Conservation (phyloP, 768 basidiomycete species). For the Xerocomellus intermedius region DNA sequence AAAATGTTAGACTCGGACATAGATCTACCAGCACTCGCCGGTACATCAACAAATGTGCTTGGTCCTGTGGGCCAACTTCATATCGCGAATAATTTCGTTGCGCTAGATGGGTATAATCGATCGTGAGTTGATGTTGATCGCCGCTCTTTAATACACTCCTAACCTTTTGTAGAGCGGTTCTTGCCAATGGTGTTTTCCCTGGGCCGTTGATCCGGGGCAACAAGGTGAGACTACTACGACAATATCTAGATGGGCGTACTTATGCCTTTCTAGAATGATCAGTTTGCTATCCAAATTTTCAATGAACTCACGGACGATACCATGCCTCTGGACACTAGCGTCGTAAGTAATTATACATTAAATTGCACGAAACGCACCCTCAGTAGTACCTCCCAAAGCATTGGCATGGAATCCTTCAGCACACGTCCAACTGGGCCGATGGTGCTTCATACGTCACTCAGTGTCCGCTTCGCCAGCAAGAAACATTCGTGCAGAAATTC, state of each 20-base stretch:
- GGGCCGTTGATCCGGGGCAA: background rate
- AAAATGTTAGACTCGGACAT: background rate
- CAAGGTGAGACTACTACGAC: background rate
- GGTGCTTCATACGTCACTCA: background rate
- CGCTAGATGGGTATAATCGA: background rate
- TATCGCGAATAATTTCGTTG: slow-evolving; percentile 37
- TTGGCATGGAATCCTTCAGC: background rate
- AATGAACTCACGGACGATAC: slow-evolving; percentile 30
- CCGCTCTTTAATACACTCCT: background rate
- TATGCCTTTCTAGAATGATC: slow-evolving; percentile 30
- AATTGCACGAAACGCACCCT: slow-evolving; percentile 13
- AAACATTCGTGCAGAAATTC: slow-evolving; percentile 39
- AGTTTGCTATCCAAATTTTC: slow-evolving; percentile 41
- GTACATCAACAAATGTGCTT: background rate
- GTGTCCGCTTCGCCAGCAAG: slow-evolving; percentile 20
- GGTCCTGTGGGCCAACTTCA: slow-evolving; percentile 23
- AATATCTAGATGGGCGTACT: slow-evolving; percentile 34
- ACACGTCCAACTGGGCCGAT: background rate
- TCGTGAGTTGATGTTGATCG: background rate
- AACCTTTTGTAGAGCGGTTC: background rate
- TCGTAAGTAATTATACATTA: slow-evolving; percentile 16
- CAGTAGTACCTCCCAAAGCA: slow-evolving; percentile 11
- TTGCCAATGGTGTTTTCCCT: background rate
- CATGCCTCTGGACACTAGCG: slow-evolving; percentile 46
- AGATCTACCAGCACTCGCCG: background rate